Base-by-base conservation (phyloP, 2,329 filamentous ascomycete genomes). In the Aspergillus niger region DNA sequence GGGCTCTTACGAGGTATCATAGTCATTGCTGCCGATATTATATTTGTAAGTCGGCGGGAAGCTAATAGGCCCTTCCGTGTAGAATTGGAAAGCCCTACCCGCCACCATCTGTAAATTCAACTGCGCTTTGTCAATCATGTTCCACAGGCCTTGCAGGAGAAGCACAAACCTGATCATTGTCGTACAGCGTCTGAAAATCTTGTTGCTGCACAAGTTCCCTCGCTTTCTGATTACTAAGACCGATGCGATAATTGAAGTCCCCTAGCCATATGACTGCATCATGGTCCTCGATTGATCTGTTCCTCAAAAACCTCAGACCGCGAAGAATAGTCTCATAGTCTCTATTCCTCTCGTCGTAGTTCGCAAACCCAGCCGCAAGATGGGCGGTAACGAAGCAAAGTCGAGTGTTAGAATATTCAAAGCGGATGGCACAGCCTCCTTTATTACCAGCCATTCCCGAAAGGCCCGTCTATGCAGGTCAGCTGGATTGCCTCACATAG, bases 361-460 rank as follows among this genome's bases (percentile, higher is more conserved):
- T 99, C 65, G 91, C 87, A 76, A 98, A 98, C 0, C 95, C 95
- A 59, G 95, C 95, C 30, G 95, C 95, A 73, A 99, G 80, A 85
- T 99, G 95, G 20, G 95, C 95, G 22, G 95, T 99, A 26, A 99
- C 91, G 64, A 99, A 94, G 75, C 95, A 98, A 28, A 99, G 86
- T 2, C 90, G 91, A 2, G 94, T 98, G 71, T 91, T 96, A 28
- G 91, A 93, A 71, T 92, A 97, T 64, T 98, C 94, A 77, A 99
- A 91, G 4, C 95, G 89, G 69, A 99, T 97, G 2, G 93, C 95
- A 53, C 97, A 96, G 0, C 95, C 95, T 17, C 95, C 95, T 79
- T 99, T 99, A 79, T 99, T 99, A 22, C 95, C 95, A 28, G 93
- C 94, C 83, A 99, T 97, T 5, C 95, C 95, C 24, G 93, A 97